Percentiles rank a stretch among this genome's conserved stretches.
phyloP scores from a whole-genome alignment of 2,329 filamentous ascomycete genomes.

The Fusarium irregulare region DNA sequence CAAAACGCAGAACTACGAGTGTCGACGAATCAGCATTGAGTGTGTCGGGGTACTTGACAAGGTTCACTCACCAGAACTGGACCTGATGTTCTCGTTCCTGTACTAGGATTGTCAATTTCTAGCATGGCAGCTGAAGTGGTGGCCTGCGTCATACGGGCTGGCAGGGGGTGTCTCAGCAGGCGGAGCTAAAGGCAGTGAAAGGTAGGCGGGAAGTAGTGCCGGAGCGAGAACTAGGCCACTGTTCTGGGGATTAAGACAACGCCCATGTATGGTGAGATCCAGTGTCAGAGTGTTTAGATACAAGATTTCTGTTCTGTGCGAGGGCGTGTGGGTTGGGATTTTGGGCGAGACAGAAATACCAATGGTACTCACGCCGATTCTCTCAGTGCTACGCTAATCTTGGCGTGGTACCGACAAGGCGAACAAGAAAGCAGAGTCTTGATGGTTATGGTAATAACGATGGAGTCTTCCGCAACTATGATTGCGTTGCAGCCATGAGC shows the following conservation, averaged over 20 bases:
- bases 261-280: slow-evolving; percentile 16
- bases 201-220: slow-evolving; percentile 45
- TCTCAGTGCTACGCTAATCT: slow-evolving; percentile 39
- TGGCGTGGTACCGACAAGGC: slow-evolving; percentile 37
- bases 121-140: slow-evolving; percentile 44
- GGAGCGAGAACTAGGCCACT: slow-evolving; percentile 39
- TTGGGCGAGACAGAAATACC: slow-evolving; percentile 12
- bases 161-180: slow-evolving; percentile 52
- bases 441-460: slow-evolving; percentile 22
- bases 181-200: slow-evolving; percentile 46
- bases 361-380: slow-evolving; percentile 17
- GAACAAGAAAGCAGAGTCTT: slow-evolving; percentile 41
- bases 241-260: slow-evolving; percentile 37
- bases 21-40: slow-evolving; percentile 44
- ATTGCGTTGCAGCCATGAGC: slow-evolving; percentile 40
- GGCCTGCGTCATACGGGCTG: slow-evolving; percentile 50
- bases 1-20: slow-evolving; percentile 51
- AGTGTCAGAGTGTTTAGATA: slow-evolving; percentile 24
- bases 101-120: slow-evolving; percentile 43
- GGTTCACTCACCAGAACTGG: slow-evolving; percentile 35
- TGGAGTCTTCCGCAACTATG: slow-evolving; percentile 32
- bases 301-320: slow-evolving; percentile 3
- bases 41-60: slow-evolving; percentile 25
- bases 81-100: slow-evolving; percentile 37
- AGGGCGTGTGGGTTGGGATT: slow-evolving; percentile 32